Evolutionary conservation across 495 filamentous ascomycete species (phyloP).

Genomic region (Aspergillus taichungensis): DNA sequence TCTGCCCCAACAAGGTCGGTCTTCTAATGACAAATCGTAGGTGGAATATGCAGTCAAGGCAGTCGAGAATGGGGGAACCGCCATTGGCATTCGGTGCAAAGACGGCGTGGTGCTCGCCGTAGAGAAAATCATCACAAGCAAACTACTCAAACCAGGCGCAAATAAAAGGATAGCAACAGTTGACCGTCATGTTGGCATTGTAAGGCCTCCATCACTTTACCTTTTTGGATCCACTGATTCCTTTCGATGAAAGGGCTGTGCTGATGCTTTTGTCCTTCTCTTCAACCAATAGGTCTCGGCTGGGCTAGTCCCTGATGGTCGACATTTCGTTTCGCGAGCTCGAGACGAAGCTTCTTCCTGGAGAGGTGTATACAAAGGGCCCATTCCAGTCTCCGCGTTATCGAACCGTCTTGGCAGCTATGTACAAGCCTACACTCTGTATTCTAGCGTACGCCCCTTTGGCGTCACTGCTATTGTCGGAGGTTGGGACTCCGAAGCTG

Average conservation of each 20-base stretch:
- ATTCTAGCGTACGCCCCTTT: constrained; percentile 91
- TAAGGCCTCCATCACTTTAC: constrained; percentile 36
- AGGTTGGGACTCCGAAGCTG: constrained; percentile 82
- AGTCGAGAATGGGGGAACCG: constrained; percentile 95
- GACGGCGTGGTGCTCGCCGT: constrained; percentile 94
- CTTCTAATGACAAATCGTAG: constrained; percentile 21
- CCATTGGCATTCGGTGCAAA: constrained; percentile 92
- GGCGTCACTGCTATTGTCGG: constrained; percentile 91
- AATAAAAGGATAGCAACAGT: constrained; percentile 96
- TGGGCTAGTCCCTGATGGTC: constrained; percentile 87
- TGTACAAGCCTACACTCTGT: constrained; percentile 93
- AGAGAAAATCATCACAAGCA: constrained; percentile 93
- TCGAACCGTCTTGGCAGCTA: constrained; percentile 89
- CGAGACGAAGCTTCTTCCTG: constrained; percentile 85
- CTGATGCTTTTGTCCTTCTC: constrained; percentile 1
- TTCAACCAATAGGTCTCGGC: constrained; percentile 62
- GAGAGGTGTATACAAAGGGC: constrained; percentile 82
- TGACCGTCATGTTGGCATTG: constrained; percentile 87
- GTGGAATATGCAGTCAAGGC: constrained; percentile 99
- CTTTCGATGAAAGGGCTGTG: neutral
- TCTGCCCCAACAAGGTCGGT: neutral
- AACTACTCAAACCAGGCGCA: constrained; percentile 82
- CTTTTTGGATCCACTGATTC: neutral
- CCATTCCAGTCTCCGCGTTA: constrained; percentile 78
- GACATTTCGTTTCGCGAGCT: constrained; percentile 89